Evolutionary conservation across 495 filamentous ascomycete genomes (phyloP).

Genomic region (Aspergillus asperescens): DNA sequence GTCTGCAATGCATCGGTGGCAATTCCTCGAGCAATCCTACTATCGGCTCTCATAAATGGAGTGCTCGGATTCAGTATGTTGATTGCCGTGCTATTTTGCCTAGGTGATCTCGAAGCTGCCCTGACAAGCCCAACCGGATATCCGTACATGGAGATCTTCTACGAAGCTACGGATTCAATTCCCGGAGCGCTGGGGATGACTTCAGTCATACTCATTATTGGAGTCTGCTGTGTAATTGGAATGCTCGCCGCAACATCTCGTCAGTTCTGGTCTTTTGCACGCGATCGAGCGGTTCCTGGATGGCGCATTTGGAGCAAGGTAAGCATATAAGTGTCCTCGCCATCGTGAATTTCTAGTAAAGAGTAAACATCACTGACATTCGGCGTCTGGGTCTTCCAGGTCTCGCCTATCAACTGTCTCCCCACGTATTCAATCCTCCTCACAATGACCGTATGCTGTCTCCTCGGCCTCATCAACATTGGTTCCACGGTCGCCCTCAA

Average conservation of each 20-base stretch:
- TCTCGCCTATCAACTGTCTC: slow-evolving; percentile 29
- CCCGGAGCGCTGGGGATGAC: slow-evolving; percentile 42
- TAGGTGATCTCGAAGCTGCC: slow-evolving; percentile 36
- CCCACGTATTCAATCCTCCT: slow-evolving; percentile 39
- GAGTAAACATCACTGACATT: no score
- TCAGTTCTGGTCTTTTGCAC: slow-evolving; percentile 51
- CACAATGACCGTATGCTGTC: slow-evolving; percentile 28
- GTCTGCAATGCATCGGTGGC: slow-evolving; percentile 41
- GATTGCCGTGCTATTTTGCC: slow-evolving; percentile 45
- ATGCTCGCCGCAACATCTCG: slow-evolving; percentile 47
- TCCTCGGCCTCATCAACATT: slow-evolving; percentile 44
- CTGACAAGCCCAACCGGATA: slow-evolving; percentile 36
- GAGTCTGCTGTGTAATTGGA: slow-evolving; percentile 38
- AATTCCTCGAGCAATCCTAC: slow-evolving; percentile 44
- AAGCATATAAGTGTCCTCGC: slow-evolving; percentile 7
- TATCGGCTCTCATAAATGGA: slow-evolving; percentile 46
- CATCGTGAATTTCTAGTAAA: no score
- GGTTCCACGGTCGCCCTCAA: slow-evolving; percentile 46
- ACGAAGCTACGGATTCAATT: slow-evolving; percentile 35
- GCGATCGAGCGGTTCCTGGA: slow-evolving; percentile 50
- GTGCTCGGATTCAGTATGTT: slow-evolving; percentile 46
- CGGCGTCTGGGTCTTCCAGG: no score
- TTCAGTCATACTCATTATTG: slow-evolving; percentile 40
- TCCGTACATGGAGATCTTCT: slow-evolving; percentile 50
- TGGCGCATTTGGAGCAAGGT: slow-evolving; percentile 41